Conservation (phyloP, 2,329 filamentous ascomycete genomes). For the Diplodia scrobiculata region DNA sequence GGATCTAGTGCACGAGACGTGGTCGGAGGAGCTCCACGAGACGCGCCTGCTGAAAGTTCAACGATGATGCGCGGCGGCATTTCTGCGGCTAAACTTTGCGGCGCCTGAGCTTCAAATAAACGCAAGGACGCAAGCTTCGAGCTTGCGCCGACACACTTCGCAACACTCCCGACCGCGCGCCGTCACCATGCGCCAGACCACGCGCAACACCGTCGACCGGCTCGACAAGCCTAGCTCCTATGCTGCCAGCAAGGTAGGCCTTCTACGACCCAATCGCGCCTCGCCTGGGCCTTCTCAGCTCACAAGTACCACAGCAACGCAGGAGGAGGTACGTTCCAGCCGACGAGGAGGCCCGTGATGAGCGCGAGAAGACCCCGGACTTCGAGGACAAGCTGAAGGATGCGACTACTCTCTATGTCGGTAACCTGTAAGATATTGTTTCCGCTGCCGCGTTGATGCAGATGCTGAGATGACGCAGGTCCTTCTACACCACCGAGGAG, state of each 20-base stretch:
- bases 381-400: slow-evolving; percentile 77
- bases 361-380: slow-evolving; percentile 56
- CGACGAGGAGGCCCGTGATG: slow-evolving; percentile 61
- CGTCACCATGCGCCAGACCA: slow-evolving; percentile 50
- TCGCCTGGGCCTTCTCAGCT: not conserved
- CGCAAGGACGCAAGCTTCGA: slow-evolving; percentile 14
- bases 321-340: slow-evolving; percentile 64
- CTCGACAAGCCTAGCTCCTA: slow-evolving; percentile 95
- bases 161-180: not conserved
- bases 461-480: slow-evolving; percentile 54
- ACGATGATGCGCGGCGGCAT: not conserved
- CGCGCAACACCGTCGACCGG: slow-evolving; percentile 78
- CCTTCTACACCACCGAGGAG: slow-evolving; percentile 98
- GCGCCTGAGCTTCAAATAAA: slow-evolving; percentile 14
- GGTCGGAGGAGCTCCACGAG: slow-evolving; percentile 7
- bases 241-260: slow-evolving; percentile 73
- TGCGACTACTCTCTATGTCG: slow-evolving; percentile 94
- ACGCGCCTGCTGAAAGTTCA: slow-evolving; percentile 24
- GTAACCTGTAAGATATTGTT: slow-evolving; percentile 71
- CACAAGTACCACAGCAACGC: slow-evolving; percentile 62
- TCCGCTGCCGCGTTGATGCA: not conserved
- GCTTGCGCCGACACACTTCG: slow-evolving; percentile 14
- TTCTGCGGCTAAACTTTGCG: slow-evolving; percentile 15
- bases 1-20: slow-evolving; percentile 1
- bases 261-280: slow-evolving; percentile 30